Conservation (phyloP, 2,329 filamentous ascomycete genomes). For the Hawksworthiomyces lignivorus region DNA sequence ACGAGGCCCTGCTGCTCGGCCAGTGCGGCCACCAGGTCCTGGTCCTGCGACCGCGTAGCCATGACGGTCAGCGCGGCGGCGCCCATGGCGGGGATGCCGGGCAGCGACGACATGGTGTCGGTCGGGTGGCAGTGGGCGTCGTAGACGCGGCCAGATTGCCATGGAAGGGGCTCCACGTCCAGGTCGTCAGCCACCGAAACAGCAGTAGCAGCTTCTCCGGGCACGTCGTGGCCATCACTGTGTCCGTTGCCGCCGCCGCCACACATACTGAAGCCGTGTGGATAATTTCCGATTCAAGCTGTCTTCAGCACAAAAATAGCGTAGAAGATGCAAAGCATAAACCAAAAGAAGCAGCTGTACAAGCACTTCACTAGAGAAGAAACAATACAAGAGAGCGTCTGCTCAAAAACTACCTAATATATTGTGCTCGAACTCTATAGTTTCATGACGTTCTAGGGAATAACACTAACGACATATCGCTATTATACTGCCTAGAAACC, state of each 20-base stretch:
- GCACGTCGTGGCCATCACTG: too few relatives aligned
- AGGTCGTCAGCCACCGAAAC: slow-evolving; percentile 5
- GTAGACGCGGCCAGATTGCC: slow-evolving; percentile 57
- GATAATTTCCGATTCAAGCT: too few relatives aligned
- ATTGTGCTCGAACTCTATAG: too few relatives aligned
- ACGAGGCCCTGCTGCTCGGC: slow-evolving; percentile 47
- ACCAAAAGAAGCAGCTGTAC: too few relatives aligned
- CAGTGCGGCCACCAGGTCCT: slow-evolving; percentile 59
- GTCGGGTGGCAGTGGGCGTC: slow-evolving; percentile 83
- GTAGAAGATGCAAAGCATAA: too few relatives aligned
- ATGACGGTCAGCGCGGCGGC: slow-evolving; percentile 63
- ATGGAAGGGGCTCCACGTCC: slow-evolving; percentile 48
- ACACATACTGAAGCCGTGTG: slow-evolving; percentile 8
- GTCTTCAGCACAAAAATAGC: too few relatives aligned
- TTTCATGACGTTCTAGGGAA: too few relatives aligned
- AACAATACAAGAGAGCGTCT: too few relatives aligned
- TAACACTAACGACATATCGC: too few relatives aligned
- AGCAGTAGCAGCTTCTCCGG: neutral
- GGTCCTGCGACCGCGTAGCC: slow-evolving; percentile 69
- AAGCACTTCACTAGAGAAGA: too few relatives aligned
- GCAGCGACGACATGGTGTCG: slow-evolving; percentile 60
- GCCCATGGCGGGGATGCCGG: slow-evolving; percentile 55
- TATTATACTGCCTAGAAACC: too few relatives aligned
- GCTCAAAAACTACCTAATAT: too few relatives aligned
- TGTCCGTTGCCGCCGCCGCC: neutral